Base-by-base conservation (phyloP, 306 rosid genomes). In the Prinsepia uniflora region DNA sequence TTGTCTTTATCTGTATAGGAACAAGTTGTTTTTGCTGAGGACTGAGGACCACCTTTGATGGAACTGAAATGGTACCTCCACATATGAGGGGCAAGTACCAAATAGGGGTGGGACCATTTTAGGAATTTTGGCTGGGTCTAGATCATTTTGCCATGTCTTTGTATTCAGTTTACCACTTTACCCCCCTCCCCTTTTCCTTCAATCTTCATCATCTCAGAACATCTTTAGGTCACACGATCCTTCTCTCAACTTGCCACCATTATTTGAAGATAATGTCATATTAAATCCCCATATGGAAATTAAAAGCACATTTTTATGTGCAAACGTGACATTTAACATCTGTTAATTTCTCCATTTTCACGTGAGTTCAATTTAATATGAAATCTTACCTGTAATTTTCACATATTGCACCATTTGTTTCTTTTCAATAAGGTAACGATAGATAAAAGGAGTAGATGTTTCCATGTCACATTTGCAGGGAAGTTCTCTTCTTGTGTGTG, bases 41-140 rank as follows among this genome's bases (percentile, higher is more conserved):
- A 49, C 24, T 72, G 17, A 40, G 73, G 73, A 49, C 73, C 77
- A 72, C 81, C 8, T 36, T 14, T 44, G 39, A 39, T 63, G 60
- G 71, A 76, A 56, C 72, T 63, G 44, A 71, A 70, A 47, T 55
- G 67, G 58, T 36, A 36, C n/a, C 34, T 8, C n/a, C 5, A 1
- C 43, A 2, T 49, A 52, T 10, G 45, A 39, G 19, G 8, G 20
- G 41, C 64, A 20, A 41, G 30, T 41, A 12, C 59, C 43, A 70
- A 58, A 54, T 40, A 59, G 54, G 0, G 55, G 40, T 60, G 20
- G 76, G 70, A 63, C 43, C 76, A 63, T 1, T 18, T 30, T 6
- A 57, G 41, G 18, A 30, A 24, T 57, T 55, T 55, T 24, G 63
- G 41, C 63, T 30, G 41, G n/a, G 19, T 41, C 15, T 6, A 22